Evolutionary conservation across 306 rosid species (phyloP).

Genomic region (Abrus pulchellus): DNA sequence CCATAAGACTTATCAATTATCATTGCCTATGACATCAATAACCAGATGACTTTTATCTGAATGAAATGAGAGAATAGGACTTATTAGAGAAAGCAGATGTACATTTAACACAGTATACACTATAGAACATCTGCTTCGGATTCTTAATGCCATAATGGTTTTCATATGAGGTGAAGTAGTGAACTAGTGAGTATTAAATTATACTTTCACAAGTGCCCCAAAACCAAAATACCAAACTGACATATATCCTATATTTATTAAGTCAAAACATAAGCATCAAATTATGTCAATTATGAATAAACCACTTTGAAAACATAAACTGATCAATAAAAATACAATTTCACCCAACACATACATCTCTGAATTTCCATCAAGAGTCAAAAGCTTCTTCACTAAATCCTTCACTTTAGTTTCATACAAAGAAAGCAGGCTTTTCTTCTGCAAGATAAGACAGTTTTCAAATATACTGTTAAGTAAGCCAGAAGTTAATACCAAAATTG

Average conservation of each 20-base stretch:
- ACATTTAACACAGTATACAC: neutral
- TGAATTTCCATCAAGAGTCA: slow-evolving; percentile 68
- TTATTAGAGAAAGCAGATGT: neutral
- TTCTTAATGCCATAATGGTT: slow-evolving; percentile 13
- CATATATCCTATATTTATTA: slow-evolving; percentile 23
- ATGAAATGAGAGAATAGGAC: slow-evolving; percentile 8
- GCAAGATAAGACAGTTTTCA: slow-evolving; percentile 59
- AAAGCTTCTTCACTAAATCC: slow-evolving; percentile 73
- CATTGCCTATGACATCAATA: slow-evolving; percentile 15
- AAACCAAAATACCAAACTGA: slow-evolving; percentile 34
- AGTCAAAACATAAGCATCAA: slow-evolving; percentile 13
- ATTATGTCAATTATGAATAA: slow-evolving; percentile 14
- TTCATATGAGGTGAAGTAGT: slow-evolving; percentile 34
- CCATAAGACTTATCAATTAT: neutral
- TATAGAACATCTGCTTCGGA: neutral
- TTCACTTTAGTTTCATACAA: slow-evolving; percentile 80
- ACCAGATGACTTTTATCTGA: neutral
- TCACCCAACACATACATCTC: slow-evolving; percentile 68
- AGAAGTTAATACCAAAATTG: slow-evolving; percentile 34
- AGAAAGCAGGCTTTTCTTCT: slow-evolving; percentile 80
- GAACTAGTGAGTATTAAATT: slow-evolving; percentile 22
- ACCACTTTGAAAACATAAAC: slow-evolving; percentile 15
- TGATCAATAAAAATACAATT: slow-evolving; percentile 23
- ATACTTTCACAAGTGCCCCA: slow-evolving; percentile 31
- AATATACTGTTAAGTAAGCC: slow-evolving; percentile 35